Conservation (phyloP, 2,329 filamentous ascomycete genomes). For the Monosporascus sp. region DNA sequence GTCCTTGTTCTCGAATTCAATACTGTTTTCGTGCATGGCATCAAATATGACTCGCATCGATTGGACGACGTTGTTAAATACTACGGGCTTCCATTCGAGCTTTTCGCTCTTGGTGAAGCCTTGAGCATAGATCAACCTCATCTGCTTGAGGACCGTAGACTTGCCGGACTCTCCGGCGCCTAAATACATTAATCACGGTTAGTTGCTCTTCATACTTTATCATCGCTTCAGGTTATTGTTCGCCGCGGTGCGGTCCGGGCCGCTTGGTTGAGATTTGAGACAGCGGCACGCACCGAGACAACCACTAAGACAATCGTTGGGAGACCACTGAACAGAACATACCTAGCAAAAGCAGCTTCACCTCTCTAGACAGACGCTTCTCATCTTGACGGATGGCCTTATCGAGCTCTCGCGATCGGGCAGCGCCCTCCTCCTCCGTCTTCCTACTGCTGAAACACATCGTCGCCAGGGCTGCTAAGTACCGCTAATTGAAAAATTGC, state of each 20-base stretch:
- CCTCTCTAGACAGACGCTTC: slow-evolving; percentile 78
- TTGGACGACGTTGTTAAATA: slow-evolving; percentile 91
- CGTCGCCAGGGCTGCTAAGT: slow-evolving; percentile 5
- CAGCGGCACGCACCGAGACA: slow-evolving; percentile 14
- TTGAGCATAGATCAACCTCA: slow-evolving; percentile 94
- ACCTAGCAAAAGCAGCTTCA: slow-evolving; percentile 93
- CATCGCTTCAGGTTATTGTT: neutral
- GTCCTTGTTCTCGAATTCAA: slow-evolving; percentile 70
- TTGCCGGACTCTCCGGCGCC: slow-evolving; percentile 94
- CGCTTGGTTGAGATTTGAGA: slow-evolving; percentile 15
- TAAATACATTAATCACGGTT: slow-evolving; percentile 31
- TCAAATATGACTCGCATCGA: slow-evolving; percentile 87
- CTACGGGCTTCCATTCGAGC: slow-evolving; percentile 89
- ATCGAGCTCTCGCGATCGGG: slow-evolving; percentile 73
- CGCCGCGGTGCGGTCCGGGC: too few species aligned
- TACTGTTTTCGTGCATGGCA: slow-evolving; percentile 81
- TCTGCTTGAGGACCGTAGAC: slow-evolving; percentile 96
- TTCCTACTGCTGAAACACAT: slow-evolving; percentile 63
- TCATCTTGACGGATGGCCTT: slow-evolving; percentile 80
- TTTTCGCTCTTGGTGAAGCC: slow-evolving; percentile 88
- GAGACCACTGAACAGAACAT: slow-evolving; percentile 28
- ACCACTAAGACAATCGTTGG: slow-evolving; percentile 4
- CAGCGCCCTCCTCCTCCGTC: slow-evolving; percentile 42
- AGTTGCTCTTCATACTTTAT: slow-evolving; percentile 6
- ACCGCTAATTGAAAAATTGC: neutral